These are phyloP conservation scores for Aspergillus panamensis DNA, from an alignment of 495 filamentous ascomycete genomes.

Conservation along the genomic window DNA sequence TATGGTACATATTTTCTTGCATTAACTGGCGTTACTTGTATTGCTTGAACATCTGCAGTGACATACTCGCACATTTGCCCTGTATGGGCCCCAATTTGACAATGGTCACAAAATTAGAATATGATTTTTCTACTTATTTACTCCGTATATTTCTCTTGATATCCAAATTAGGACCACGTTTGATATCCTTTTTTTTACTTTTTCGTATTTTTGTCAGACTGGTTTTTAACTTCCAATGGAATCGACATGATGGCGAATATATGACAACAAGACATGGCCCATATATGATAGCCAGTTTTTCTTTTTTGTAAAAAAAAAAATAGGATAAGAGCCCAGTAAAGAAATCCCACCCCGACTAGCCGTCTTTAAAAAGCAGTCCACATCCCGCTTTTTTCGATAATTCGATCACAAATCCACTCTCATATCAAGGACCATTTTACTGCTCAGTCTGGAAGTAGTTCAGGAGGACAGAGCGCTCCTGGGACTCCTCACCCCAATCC, in stretches of 20 bases:
- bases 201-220: too few relatives aligned
- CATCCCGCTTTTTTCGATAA: too few relatives aligned
- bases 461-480: constrained; percentile 94
- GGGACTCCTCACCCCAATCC: constrained; percentile 99
- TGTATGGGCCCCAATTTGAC: background rate
- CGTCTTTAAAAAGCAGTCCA: too few relatives aligned
- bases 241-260: too few relatives aligned
- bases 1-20: constrained; percentile 13
- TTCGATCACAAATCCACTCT: too few relatives aligned
- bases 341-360: too few relatives aligned
- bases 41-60: background rate
- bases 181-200: too few relatives aligned
- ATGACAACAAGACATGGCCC: too few relatives aligned
- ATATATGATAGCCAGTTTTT: too few relatives aligned
- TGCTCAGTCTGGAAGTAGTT: constrained; percentile 98
- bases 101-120: background rate
- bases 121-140: background rate
- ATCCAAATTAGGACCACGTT: background rate
- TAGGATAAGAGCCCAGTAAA: too few relatives aligned
- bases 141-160: background rate
- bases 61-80: background rate
- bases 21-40: constrained; percentile 20
- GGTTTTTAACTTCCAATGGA: too few relatives aligned
- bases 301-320: too few relatives aligned
- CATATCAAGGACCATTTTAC: constrained; percentile 35